phyloP scores from a whole-genome alignment of 768 basidiomycete species.

The Nidula microcarpa region DNA sequence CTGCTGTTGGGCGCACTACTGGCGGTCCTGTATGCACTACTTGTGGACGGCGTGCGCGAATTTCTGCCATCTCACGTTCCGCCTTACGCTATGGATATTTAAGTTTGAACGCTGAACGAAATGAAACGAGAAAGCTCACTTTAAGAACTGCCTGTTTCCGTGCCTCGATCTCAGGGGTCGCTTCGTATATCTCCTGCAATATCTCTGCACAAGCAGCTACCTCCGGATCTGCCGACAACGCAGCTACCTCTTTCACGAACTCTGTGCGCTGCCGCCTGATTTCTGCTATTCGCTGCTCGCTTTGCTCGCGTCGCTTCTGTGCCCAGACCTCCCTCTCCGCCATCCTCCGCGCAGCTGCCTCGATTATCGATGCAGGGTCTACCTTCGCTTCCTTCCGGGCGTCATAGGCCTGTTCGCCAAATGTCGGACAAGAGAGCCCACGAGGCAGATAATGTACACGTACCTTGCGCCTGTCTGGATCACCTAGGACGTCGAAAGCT shows the following conservation, averaged over 20 bases:
- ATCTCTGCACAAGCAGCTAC: conserved; percentile 40
- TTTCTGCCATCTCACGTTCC: conserved; percentile 22
- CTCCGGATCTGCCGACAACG: conserved; percentile 29
- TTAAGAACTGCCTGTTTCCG: conserved; percentile 48
- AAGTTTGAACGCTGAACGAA: neutral
- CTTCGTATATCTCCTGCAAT: conserved; percentile 48
- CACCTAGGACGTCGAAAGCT: conserved; percentile 58
- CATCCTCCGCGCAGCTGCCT: conserved; percentile 37
- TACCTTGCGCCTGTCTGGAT: conserved; percentile 54
- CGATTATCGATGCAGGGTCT: conserved; percentile 23
- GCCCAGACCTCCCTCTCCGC: conserved; percentile 56
- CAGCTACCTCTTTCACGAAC: conserved; percentile 30
- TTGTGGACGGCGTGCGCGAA: conserved; percentile 8
- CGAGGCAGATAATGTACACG: conserved; percentile 6
- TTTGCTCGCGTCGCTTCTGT: conserved; percentile 42
- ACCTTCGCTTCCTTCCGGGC: conserved; percentile 28
- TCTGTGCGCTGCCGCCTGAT: conserved; percentile 24
- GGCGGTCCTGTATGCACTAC: too few species aligned
- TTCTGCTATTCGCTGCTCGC: conserved; percentile 46
- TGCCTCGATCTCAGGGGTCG: conserved; percentile 61
- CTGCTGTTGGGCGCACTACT: conserved; percentile 2
- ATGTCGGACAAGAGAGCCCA: neutral
- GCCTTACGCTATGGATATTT: conserved; percentile 18
- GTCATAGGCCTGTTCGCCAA: conserved; percentile 41
- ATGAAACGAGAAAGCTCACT: conserved; percentile 27